Percentiles rank a stretch among this genome's conserved stretches.
Conservation (phyloP, 139 green algal species). For the Chlorokybus atmophyticus region DNA sequence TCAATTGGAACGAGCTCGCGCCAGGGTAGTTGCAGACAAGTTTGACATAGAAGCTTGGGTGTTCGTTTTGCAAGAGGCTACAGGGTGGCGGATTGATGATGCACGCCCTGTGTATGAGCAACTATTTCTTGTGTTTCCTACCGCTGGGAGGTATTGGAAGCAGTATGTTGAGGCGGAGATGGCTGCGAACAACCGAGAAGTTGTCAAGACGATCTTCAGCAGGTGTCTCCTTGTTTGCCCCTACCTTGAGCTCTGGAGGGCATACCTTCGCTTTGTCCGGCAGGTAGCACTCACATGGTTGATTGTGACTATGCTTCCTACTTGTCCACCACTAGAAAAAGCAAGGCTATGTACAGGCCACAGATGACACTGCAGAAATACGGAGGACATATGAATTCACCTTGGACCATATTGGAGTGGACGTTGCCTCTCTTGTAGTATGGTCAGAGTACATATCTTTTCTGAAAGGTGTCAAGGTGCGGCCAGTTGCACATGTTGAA, state of each 20-base stretch:
- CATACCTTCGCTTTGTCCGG: too few species aligned
- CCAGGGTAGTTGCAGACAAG: conserved; percentile 1
- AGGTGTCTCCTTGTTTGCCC: conserved; percentile 62
- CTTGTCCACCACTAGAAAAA: conserved; percentile 63
- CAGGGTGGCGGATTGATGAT: too few species aligned
- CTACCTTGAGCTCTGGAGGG: conserved; percentile 60
- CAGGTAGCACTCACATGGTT: too few species aligned
- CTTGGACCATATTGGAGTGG: conserved; percentile 48
- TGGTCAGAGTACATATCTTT: conserved; percentile 76
- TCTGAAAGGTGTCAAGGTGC: conserved; percentile 26
- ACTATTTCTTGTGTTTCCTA: conserved; percentile 11
- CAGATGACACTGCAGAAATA: conserved; percentile 46
- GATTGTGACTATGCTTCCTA: too few species aligned
- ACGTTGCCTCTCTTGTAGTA: conserved; percentile 26
- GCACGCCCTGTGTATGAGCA: too few species aligned
- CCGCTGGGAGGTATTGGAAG: conserved; percentile 38
- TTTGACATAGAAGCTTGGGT: conserved; percentile 9
- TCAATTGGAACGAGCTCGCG: not conserved
- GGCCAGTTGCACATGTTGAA: not conserved
- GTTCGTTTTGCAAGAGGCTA: too few species aligned
- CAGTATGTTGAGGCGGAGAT: conserved; percentile 50
- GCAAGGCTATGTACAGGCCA: conserved; percentile 39
- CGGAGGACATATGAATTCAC: conserved; percentile 69
- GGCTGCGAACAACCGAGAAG: conserved; percentile 13
- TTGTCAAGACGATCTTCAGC: conserved; percentile 57